Percentiles rank a stretch among this genome's conserved stretches.
Evolutionary conservation across 495 filamentous ascomycete genomes (phyloP).

Genomic region (Pyronema domesticum): DNA sequence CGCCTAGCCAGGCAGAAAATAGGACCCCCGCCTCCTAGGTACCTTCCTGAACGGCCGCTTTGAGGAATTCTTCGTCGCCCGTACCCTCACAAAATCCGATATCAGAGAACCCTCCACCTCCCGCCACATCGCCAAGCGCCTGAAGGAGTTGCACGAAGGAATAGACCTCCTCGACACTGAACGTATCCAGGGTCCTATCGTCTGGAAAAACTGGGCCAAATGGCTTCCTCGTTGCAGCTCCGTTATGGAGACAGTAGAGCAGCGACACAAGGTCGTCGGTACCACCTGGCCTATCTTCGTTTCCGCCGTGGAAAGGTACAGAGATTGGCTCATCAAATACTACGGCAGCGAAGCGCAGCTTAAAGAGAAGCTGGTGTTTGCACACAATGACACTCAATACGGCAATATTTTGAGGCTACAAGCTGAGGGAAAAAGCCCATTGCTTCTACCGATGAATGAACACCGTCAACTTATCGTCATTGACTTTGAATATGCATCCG

Average conservation of each 20-base stretch:
- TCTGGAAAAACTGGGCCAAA: constrained; percentile 89
- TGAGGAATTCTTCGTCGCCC: constrained; percentile 67
- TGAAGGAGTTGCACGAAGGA: constrained; percentile 89
- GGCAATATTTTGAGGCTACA: constrained; percentile 89
- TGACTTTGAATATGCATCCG: constrained; percentile 94
- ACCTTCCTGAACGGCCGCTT: constrained; percentile 94
- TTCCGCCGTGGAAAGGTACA: constrained; percentile 57
- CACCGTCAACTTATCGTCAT: constrained; percentile 94
- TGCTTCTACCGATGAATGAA: constrained; percentile 72
- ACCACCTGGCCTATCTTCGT: constrained; percentile 69
- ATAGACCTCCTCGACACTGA: constrained; percentile 70
- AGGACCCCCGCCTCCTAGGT: constrained; percentile 78
- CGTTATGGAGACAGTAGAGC: constrained; percentile 45
- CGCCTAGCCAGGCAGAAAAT: constrained; percentile 82
- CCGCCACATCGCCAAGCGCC: constrained; percentile 91
- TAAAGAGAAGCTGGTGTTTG: constrained; percentile 67
- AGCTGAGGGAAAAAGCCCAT: constrained; percentile 66
- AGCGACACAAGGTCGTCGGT: constrained; percentile 62
- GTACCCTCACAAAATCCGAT: constrained; percentile 56
- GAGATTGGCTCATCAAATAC: constrained; percentile 49
- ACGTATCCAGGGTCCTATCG: constrained; percentile 55
- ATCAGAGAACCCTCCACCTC: constrained; percentile 67
- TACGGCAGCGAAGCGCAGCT: constrained; percentile 50
- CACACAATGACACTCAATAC: constrained; percentile 98
- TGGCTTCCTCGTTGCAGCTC: constrained; percentile 71